A percentile compares a stretch with the other conserved stretches of the same genome.
These are phyloP conservation scores for Aspergillus hancockii DNA, from an alignment of 495 filamentous ascomycete genomes.

Conservation along the genomic window DNA sequence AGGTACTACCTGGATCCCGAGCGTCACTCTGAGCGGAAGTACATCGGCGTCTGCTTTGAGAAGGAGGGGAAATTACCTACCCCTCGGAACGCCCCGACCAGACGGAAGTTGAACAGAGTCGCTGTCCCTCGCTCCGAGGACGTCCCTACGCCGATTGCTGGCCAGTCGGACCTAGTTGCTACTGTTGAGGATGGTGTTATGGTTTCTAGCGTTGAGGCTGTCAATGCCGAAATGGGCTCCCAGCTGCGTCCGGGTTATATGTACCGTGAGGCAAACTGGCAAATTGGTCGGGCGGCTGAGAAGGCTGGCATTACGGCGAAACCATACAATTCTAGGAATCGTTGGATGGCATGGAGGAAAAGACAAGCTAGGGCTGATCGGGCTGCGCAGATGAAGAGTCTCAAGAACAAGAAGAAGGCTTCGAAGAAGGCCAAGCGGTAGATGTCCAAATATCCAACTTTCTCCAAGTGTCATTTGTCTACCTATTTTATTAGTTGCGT, in stretches of 20 bases:
- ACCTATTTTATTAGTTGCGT: conserved; percentile 26
- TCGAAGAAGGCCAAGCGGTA: conserved; percentile 42
- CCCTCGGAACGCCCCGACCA: conserved; percentile 61
- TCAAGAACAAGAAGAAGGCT: conserved; percentile 55
- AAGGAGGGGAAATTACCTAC: conserved; percentile 70
- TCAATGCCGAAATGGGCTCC: conserved; percentile 41
- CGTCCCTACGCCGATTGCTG: conserved; percentile 23
- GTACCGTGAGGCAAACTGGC: conserved; percentile 82
- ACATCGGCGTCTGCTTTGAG: conserved; percentile 88
- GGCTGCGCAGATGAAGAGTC: conserved; percentile 58
- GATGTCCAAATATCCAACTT: conserved; percentile 20
- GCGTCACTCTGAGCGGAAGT: conserved; percentile 77
- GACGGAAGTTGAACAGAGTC: conserved; percentile 70
- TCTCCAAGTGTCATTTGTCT: conserved; percentile 12
- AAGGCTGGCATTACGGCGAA: conserved; percentile 54
- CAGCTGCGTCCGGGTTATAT: conserved; percentile 69
- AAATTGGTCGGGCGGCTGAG: conserved; percentile 72
- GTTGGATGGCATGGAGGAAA: conserved; percentile 65
- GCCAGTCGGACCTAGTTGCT: conserved; percentile 39
- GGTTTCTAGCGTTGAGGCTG: conserved; percentile 35
- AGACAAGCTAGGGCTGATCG: conserved; percentile 50
- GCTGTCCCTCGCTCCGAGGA: conserved; percentile 43
- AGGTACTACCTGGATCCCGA: conserved; percentile 90
- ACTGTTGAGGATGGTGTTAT: conserved; percentile 30
- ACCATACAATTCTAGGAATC: conserved; percentile 55